Conservation (phyloP, 2,329 filamentous ascomycete species). For the Dendrostoma leiphaemia region DNA sequence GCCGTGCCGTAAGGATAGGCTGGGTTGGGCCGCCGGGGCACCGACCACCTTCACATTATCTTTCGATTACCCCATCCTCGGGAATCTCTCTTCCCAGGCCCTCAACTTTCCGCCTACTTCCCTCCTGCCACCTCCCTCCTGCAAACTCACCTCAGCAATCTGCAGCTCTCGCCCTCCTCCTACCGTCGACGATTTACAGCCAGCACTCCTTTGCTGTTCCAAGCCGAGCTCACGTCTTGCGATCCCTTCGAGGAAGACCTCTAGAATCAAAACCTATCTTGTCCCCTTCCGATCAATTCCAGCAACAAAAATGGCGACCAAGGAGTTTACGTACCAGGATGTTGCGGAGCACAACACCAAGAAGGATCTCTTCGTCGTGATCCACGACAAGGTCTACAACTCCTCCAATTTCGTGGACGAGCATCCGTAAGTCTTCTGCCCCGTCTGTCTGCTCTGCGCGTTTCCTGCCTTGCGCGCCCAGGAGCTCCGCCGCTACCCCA, state of each 20-base stretch:
- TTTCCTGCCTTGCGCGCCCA: constrained; percentile 5
- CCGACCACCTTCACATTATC: constrained; percentile 10
- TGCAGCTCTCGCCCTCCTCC: not conserved
- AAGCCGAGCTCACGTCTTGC: not conserved
- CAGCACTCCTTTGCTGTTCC: not conserved
- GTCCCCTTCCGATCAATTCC: constrained; percentile 10
- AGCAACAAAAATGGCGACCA: constrained; percentile 36
- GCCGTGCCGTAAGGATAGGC: too few species aligned
- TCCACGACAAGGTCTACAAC: constrained; percentile 98
- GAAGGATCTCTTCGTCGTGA: constrained; percentile 88
- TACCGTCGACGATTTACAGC: not conserved
- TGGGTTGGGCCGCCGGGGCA: too few species aligned
- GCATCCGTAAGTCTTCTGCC: constrained; percentile 69
- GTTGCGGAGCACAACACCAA: constrained; percentile 85
- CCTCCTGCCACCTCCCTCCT: constrained; percentile 2
- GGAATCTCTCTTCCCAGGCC: not conserved
- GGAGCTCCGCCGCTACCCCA: not conserved
- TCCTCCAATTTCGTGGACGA: constrained; percentile 87
- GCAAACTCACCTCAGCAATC: not conserved
- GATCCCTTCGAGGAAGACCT: not conserved
- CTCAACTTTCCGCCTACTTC: not conserved
- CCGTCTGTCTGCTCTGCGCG: constrained; percentile 4
- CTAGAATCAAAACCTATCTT: not conserved
- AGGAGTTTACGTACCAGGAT: constrained; percentile 73
- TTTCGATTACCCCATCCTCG: constrained; percentile 12